phyloP scores from a whole-genome alignment of 2,329 filamentous ascomycete genomes.

The Penicillium sp. region DNA sequence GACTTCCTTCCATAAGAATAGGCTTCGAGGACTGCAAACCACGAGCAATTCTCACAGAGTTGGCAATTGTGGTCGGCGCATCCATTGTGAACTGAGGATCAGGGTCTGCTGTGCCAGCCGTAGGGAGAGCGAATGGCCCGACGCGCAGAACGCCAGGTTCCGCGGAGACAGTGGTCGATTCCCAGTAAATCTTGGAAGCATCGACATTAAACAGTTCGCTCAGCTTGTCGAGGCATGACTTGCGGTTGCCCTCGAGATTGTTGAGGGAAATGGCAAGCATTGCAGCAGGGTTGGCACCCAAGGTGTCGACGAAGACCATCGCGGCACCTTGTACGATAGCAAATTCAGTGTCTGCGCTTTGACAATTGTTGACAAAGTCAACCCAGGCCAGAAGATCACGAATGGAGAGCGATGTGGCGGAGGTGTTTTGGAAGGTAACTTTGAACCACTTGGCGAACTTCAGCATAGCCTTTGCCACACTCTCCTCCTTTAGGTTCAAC shows the following conservation, averaged over 20 bases:
- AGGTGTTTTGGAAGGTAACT: slow-evolving; percentile 70
- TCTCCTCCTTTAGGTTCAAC: slow-evolving; percentile 56
- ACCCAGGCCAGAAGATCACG: slow-evolving; percentile 93
- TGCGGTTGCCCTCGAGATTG: slow-evolving; percentile 69
- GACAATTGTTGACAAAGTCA: slow-evolving; percentile 77
- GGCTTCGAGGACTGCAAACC: slow-evolving; percentile 87
- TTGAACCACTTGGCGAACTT: slow-evolving; percentile 94
- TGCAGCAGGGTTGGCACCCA: slow-evolving; percentile 92
- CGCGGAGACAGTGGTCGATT: slow-evolving; percentile 59
- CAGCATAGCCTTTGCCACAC: slow-evolving; percentile 69
- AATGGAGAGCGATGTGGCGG: slow-evolving; percentile 78
- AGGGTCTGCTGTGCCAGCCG: slow-evolving; percentile 49
- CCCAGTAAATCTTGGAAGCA: slow-evolving; percentile 64
- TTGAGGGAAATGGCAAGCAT: slow-evolving; percentile 71
- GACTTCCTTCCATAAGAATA: slow-evolving; percentile 90
- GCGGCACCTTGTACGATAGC: slow-evolving; percentile 79
- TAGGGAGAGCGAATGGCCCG: slow-evolving; percentile 70
- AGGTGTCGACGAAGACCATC: slow-evolving; percentile 92
- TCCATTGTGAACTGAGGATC: slow-evolving; percentile 73
- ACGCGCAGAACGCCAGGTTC: slow-evolving; percentile 60
- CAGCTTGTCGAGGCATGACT: slow-evolving; percentile 71
- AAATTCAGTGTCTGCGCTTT: slow-evolving; percentile 50
- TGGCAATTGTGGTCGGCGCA: slow-evolving; percentile 84
- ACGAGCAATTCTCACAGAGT: slow-evolving; percentile 85
- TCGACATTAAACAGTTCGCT: slow-evolving; percentile 65